Evolutionary conservation across 192 early-diverging fungal genomes (phyloP).

Genomic region (Podila verticillata): DNA sequence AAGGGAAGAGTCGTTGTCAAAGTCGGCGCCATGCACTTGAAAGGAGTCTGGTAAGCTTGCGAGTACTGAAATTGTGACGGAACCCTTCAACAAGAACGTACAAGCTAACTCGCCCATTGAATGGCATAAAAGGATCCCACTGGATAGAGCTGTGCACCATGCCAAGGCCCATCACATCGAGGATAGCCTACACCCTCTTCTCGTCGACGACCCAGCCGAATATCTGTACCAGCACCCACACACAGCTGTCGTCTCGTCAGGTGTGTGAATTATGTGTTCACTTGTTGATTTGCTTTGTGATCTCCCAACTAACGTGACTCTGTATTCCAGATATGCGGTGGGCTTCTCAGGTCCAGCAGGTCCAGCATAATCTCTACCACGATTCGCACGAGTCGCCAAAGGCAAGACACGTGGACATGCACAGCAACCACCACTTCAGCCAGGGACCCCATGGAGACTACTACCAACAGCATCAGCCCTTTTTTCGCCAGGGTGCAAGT

Average conservation of each 20-base stretch:
- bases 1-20: constrained; percentile 87
- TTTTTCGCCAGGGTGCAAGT: constrained; percentile 36
- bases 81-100: too few relatives aligned
- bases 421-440: constrained; percentile 37
- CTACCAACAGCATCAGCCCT: constrained; percentile 34
- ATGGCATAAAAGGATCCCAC: constrained; percentile 40
- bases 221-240: constrained; percentile 66
- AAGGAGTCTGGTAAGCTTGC: constrained; percentile 89
- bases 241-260: constrained; percentile 21
- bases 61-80: too few relatives aligned
- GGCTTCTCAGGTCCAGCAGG: constrained; percentile 32
- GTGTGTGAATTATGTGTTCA: background rate
- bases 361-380: constrained; percentile 27
- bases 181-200: constrained; percentile 78
- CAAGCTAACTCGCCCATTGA: too few relatives aligned
- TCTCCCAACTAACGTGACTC: background rate
- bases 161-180: constrained; percentile 75
- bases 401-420: constrained; percentile 23
- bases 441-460: constrained; percentile 34
- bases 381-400: constrained; percentile 37
- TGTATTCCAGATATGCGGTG: constrained; percentile 30
- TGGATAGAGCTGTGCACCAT: constrained; percentile 70
- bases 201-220: constrained; percentile 75
- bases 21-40: constrained; percentile 87
- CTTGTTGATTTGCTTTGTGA: background rate